These are phyloP conservation scores for Canavalia ensiformis DNA, from an alignment of 306 rosid genomes.

Conservation along the genomic window DNA sequence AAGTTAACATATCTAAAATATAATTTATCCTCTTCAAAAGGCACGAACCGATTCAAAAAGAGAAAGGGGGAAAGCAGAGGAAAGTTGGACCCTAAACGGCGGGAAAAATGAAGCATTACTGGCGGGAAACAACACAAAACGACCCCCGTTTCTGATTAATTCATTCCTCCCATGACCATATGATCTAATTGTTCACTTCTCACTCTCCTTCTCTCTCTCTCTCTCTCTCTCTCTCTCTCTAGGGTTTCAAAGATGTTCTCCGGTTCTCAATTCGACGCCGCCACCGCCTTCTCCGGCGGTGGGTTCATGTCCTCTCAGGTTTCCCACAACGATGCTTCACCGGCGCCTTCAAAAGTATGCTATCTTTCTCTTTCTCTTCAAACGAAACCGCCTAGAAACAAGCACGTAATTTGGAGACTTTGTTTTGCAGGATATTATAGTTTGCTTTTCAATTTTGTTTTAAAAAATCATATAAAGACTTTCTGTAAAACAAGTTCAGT, in stretches of 20 bases:
- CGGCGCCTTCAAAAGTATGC: constrained; percentile 65
- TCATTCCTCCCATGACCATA: not conserved
- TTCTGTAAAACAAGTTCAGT: too few relatives aligned
- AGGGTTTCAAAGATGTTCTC: constrained; percentile 73
- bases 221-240: constrained; percentile 38
- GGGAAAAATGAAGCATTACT: constrained; percentile 53
- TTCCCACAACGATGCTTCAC: constrained; percentile 67
- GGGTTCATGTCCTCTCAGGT: constrained; percentile 74
- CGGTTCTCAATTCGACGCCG: constrained; percentile 71
- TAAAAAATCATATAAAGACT: too few relatives aligned
- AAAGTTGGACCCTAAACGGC: constrained; percentile 55
- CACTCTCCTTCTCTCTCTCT: constrained; percentile 26
- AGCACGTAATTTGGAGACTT: not conserved
- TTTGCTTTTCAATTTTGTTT: too few relatives aligned
- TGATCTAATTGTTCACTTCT: not conserved
- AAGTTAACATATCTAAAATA: too few relatives aligned
- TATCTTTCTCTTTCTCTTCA: constrained; percentile 18
- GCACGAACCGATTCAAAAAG: not conserved
- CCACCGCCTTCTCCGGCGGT: constrained; percentile 66
- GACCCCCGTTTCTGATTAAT: not conserved
- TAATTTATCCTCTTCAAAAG: not conserved
- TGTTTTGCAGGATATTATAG: too few relatives aligned
- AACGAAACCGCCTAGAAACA: not conserved
- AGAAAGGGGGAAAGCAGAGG: not conserved
- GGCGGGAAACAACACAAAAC: constrained; percentile 62